Base-by-base conservation (phyloP, 2,329 filamentous ascomycete species). In the Cladosporium sp. region DNA sequence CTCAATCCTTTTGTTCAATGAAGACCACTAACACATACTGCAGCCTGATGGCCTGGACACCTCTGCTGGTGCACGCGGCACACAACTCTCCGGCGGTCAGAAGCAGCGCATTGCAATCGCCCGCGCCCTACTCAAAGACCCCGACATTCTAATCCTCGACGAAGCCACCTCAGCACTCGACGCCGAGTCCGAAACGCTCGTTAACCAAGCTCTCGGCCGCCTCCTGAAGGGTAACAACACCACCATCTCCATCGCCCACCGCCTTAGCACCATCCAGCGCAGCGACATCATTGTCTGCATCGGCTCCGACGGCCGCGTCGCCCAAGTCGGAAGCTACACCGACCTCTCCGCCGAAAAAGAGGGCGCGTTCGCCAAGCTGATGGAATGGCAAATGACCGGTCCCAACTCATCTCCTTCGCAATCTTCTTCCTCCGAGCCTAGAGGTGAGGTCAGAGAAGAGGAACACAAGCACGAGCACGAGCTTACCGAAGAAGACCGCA, bases 21-120 rank as follows among this genome's bases (percentile, higher is more conserved):
- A 24, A 22, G 11, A 15, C 43, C 15, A 59, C 47, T 48, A 53
- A 64, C 54, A 40, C 17, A 2, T 3, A 13, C 22, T 48, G 2
- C 52, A 82, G 79, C 93, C 93, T 22, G 90, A 97, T 52, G 93
- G 93, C 4, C 80, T 99, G 6, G 92, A 99, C 64, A 99, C 93
- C 0, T 87, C 88, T 57, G 93, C 96, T 24, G 95, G 95, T 48
- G 87, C 92, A 13, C 82, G 93, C 57, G 93, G 93, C 29, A 91
- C 92, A 1, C 92, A 97, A 69, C 79, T 99, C 0, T 96, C 90
- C 7, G 93, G 93, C 45, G 93, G 93, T 0, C 93, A 99, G 70
- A 97, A 97, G 73, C 93, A 99, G 70, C 86, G 93, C 56, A 97
- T 99, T 62, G 93, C 93, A 32, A 99, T 99, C 68, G 93, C 93